Percentiles rank a stretch among this genome's conserved stretches.
Conservation (phyloP, 768 basidiomycete genomes). For the Boletus pseudo-olivaceus region DNA sequence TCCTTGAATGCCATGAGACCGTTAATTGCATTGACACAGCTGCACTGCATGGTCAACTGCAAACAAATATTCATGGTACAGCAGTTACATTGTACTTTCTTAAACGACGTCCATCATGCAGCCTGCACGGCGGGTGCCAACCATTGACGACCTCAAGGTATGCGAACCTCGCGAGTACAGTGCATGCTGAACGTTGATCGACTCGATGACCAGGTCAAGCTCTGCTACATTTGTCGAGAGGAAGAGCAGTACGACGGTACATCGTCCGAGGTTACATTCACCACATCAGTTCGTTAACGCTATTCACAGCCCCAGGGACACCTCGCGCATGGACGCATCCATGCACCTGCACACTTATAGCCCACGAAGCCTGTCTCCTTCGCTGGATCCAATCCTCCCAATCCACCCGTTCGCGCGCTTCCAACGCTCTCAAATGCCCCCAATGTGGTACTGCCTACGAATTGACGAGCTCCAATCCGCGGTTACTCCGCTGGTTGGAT, state of each 20-base stretch:
- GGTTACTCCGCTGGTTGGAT: conserved; percentile 48
- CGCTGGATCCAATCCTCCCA: conserved; percentile 78
- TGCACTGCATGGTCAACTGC: background rate
- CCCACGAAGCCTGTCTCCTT: conserved; percentile 75
- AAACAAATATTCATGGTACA: background rate
- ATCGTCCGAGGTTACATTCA: background rate
- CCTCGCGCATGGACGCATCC: conserved; percentile 72
- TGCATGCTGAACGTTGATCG: background rate
- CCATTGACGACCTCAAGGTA: conserved; percentile 35
- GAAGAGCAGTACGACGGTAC: conserved; percentile 55
- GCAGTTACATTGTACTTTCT: background rate
- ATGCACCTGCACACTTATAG: conserved; percentile 75
- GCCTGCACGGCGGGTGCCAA: conserved; percentile 26
- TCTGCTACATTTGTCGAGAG: conserved; percentile 79
- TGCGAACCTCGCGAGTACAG: background rate
- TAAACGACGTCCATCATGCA: conserved; percentile 20
- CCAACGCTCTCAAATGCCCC: conserved; percentile 74
- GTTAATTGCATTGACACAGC: background rate
- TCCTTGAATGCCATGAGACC: conserved; percentile 14
- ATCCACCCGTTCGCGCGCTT: conserved; percentile 46
- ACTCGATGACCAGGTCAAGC: conserved; percentile 47
- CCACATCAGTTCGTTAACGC: background rate
- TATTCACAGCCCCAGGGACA: conserved; percentile 37
- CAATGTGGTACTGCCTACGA: conserved; percentile 70
- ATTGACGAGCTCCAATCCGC: conserved; percentile 61